Evolutionary conservation across 805 yeast species (phyloP).

Genomic region (Komagataella mondaviorum): DNA sequence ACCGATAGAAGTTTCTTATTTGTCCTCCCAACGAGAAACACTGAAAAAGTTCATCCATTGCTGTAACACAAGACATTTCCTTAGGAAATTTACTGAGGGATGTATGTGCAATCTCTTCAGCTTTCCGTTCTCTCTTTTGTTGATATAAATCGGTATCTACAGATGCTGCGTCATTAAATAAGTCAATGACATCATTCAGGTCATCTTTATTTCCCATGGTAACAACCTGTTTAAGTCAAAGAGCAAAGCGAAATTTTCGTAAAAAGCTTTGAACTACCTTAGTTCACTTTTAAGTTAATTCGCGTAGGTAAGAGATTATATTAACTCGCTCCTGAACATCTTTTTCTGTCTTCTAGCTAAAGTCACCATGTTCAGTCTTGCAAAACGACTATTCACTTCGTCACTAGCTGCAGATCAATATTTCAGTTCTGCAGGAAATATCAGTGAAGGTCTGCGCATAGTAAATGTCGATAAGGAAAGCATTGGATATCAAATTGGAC

Average conservation of each 20-base stretch:
- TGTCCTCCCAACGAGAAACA: conserved; percentile 93
- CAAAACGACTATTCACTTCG: conserved; percentile 14
- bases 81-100: conserved; percentile 8
- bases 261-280: not conserved
- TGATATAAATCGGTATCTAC: not conserved
- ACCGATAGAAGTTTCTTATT: conserved; percentile 68
- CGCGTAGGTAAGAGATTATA: not conserved
- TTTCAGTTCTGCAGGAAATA: conserved; percentile 14
- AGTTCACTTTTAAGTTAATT: not conserved
- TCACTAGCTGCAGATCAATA: conserved; percentile 15
- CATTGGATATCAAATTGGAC: conserved; percentile 32
- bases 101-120: not conserved
- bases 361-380: conserved; percentile 6
- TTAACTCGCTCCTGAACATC: no score
- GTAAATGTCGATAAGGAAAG: conserved; percentile 33
- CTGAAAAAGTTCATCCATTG: conserved; percentile 72
- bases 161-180: not conserved
- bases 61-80: conserved; percentile 59
- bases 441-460: conserved; percentile 42
- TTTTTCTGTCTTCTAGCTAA: conserved; percentile 12
- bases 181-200: not conserved
- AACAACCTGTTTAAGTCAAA: not conserved
- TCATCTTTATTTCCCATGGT: not conserved
- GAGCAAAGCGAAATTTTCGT: not conserved
- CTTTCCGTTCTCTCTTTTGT: not conserved